Base-by-base conservation (phyloP, 345 rosid species). In the Lepidium didymum region DNA sequence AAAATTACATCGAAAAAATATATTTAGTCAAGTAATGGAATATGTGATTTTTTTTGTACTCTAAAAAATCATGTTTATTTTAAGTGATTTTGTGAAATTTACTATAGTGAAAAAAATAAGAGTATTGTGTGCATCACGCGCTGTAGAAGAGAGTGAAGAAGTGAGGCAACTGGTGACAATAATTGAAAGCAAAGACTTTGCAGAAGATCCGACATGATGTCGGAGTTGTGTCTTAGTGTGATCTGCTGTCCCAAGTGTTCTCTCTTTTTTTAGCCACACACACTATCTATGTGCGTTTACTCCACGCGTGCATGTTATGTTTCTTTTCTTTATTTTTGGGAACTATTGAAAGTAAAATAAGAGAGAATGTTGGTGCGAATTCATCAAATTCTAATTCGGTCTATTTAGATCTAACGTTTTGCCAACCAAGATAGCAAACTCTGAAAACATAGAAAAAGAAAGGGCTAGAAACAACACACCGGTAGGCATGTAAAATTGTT, bases 221-320 rank as follows among this genome's bases (percentile, higher is more conserved):
- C 60, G 76, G 59, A 56, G 45, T 8, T 3, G 35, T 49, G 77
- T 73, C 23, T 57, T 47, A 21, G 54, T 56, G 60, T 73, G 71
- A 73, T 73, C 54, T 56, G 54, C 54, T 65, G 71, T 41, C 67
- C 71, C 71, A 73, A 67, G 77, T 73, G 71, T 73, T 50, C 12
- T 11, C 64, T 29, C 3, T 36, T 0, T 1, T 8, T 46, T 49
- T 7, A 16, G 38, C 10, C 42, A 72, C 60, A 27, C 66, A 53
- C 60, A 56, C 21, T 40, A n/a, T 4, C 47, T 0, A 14, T 47
- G 25, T 63, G 65, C 46, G 72, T 65, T 15, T 10, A 3, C 0
- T 14, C 19, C 77, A 73, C 77, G 52, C 77, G 72, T 72, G 71
- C 77, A 49, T 73, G 67, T 41, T 5, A 27, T 25, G 35, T 27